A percentile compares a stretch with the other conserved stretches of the same genome.
phyloP scores from a whole-genome alignment of 1,284 basidiomycete genomes.

The Ganoderma lucidum region DNA sequence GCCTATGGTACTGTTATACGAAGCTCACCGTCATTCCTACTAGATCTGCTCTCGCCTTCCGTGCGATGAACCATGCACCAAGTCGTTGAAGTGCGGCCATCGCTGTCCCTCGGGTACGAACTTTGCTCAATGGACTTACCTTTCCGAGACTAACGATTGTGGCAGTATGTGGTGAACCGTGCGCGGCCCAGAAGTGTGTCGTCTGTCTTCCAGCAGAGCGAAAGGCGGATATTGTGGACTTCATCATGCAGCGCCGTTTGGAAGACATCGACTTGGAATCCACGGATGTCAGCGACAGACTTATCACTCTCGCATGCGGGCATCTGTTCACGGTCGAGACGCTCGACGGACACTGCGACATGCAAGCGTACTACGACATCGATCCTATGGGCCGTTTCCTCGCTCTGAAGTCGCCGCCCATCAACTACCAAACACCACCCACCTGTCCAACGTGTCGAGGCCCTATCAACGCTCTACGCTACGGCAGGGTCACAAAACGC shows the following conservation, averaged over 20 bases:
- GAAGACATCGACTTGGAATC: slow-evolving; percentile 56
- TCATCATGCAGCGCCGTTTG: slow-evolving; percentile 62
- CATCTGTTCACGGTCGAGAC: slow-evolving; percentile 80
- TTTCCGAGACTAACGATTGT: background rate
- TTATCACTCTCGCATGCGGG: slow-evolving; percentile 70
- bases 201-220: slow-evolving; percentile 53
- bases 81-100: slow-evolving; percentile 64
- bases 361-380: slow-evolving; percentile 61
- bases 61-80: slow-evolving; percentile 65
- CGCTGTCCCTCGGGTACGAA: slow-evolving; percentile 69
- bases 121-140: background rate
- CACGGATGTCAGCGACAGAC: slow-evolving; percentile 55
- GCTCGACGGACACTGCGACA: slow-evolving; percentile 66
- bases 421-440: slow-evolving; percentile 55
- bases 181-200: slow-evolving; percentile 62
- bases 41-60: slow-evolving; percentile 76
- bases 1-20: background rate
- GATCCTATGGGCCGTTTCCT: slow-evolving; percentile 49
- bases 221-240: slow-evolving; percentile 61
- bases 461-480: slow-evolving; percentile 59
- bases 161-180: slow-evolving; percentile 75
- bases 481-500: slow-evolving; percentile 68
- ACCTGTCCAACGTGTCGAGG: slow-evolving; percentile 64
- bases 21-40: background rate
- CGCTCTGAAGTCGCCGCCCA: slow-evolving; percentile 50